Evolutionary conservation across 441 rosid species (phyloP), one percentile per base, ranked within the genome.

Genomic region (Aleurites moluccanus): DNA sequence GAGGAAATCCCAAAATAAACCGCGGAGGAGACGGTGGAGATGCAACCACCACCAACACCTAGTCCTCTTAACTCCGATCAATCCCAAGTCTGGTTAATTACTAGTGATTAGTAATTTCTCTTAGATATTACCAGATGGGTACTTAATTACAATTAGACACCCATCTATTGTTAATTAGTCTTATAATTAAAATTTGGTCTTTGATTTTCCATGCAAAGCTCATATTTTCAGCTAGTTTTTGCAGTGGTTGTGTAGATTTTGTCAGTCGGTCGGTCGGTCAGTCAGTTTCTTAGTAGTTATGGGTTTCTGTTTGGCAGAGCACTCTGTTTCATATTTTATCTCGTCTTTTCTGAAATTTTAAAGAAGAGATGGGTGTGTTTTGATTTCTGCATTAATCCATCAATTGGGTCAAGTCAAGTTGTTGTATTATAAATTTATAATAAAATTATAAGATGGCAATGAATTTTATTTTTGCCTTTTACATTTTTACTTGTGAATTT

Each of bases 161-260:
- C 38, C 38, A 35, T 35, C 38, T 35, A 35, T 35, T 35, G 38
- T 35, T 35, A 35, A 35, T 4, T 35, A 35, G 38, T 35, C 38
- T 35, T 35, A 35, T 35, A 35, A 35, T 35, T 35, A 35, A 35
- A 35, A 35, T 35, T 35, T 35, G 40, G 40, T 38, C 8, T 38
- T 6, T 38, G 8, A 1, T 38, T 38, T 38, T 40, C 53, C 25
- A 25, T 21, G 52, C 40, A 23, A 5, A 71, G 59, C 74, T 57
- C 74, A 23, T 71, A 21, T 57, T 71, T 6, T 71, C 10, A 38
- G 50, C 6, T 57, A 70, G 73, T 70, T 70, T 42, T 67, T 1
- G 42, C 52, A 40, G 42, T 56, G 57, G 7, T 44, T 67, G 38
- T 64, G 49, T 13, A 57, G 30, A 56, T 20, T 64, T n/a, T 64